These are phyloP conservation scores for Endocalyx cinctus DNA, from an alignment of 2,329 filamentous ascomycete genomes.

Conservation along the genomic window DNA sequence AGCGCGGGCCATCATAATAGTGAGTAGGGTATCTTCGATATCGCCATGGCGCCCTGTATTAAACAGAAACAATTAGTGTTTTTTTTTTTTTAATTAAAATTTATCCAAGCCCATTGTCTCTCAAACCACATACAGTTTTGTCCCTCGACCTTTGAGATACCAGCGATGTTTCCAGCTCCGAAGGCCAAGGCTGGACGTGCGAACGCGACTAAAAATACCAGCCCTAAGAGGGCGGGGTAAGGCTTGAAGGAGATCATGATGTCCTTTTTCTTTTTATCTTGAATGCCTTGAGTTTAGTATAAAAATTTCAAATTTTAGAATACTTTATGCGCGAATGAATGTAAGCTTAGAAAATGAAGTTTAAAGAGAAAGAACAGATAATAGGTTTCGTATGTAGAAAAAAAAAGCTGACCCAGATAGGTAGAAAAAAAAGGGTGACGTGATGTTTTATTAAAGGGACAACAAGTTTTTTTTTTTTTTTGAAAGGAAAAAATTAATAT, in stretches of 20 bases:
- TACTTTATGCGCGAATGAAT: too few species aligned
- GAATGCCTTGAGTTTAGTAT: too few species aligned
- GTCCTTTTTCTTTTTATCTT: slow-evolving; percentile 8
- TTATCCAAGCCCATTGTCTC: background rate
- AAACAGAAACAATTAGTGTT: slow-evolving; percentile 10
- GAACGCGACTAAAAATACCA: slow-evolving; percentile 61
- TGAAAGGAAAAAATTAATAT: too few species aligned
- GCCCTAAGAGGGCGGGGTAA: slow-evolving; percentile 47
- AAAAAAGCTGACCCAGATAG: too few species aligned
- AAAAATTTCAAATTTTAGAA: too few species aligned
- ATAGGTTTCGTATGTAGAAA: too few species aligned
- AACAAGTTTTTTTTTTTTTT: too few species aligned
- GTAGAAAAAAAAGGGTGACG: too few species aligned
- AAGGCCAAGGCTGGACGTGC: slow-evolving; percentile 70
- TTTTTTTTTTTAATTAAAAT: background rate
- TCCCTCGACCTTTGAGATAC: slow-evolving; percentile 74
- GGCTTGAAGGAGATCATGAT: slow-evolving; percentile 46
- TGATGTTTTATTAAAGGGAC: too few species aligned
- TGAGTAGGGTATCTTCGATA: slow-evolving; percentile 85
- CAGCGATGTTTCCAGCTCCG: slow-evolving; percentile 84
- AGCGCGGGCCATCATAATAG: slow-evolving; percentile 54
- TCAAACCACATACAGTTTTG: slow-evolving; percentile 62
- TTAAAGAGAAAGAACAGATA: too few species aligned
- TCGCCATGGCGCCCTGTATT: slow-evolving; percentile 80
- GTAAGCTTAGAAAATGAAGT: too few species aligned